A percentile compares a stretch with the other conserved stretches of the same genome.
These are phyloP conservation scores for Vitis amurensis DNA, from an alignment of 164 flowering plant species.

Conservation along the genomic window DNA sequence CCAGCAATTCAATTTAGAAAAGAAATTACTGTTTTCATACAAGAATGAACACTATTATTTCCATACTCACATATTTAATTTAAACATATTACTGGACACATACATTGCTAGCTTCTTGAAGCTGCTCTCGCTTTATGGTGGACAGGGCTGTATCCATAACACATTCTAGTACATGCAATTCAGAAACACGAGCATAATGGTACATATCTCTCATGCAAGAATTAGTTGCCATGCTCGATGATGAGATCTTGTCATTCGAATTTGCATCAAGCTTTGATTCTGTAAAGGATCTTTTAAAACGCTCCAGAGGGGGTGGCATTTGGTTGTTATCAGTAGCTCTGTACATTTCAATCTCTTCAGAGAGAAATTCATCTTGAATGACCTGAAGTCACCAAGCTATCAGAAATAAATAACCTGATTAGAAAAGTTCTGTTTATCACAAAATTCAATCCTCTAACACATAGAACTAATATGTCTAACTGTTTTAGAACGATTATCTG, in stretches of 20 bases:
- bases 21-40: not conserved
- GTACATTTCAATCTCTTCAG: constrained; percentile 59
- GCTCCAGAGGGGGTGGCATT: constrained; percentile 67
- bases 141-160: constrained; percentile 74
- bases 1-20: not conserved
- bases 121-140: constrained; percentile 70
- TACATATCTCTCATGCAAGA: constrained; percentile 83
- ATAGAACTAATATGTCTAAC: too few species aligned
- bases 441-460: too few species aligned
- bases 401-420: too few species aligned
- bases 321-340: constrained; percentile 46
- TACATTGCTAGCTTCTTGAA: constrained; percentile 85
- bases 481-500: too few species aligned
- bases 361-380: constrained; percentile 74
- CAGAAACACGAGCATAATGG: constrained; percentile 91
- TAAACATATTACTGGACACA: too few species aligned
- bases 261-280: constrained; percentile 26
- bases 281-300: constrained; percentile 42
- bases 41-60: not conserved
- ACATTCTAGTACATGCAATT: constrained; percentile 73
- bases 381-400: constrained; percentile 34
- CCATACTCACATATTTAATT: constrained; percentile 1
- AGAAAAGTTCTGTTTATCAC: too few species aligned
- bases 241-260: constrained; percentile 19
- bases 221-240: constrained; percentile 31